Conservation (phyloP, 768 basidiomycete species). For the Leccinum boreale region DNA sequence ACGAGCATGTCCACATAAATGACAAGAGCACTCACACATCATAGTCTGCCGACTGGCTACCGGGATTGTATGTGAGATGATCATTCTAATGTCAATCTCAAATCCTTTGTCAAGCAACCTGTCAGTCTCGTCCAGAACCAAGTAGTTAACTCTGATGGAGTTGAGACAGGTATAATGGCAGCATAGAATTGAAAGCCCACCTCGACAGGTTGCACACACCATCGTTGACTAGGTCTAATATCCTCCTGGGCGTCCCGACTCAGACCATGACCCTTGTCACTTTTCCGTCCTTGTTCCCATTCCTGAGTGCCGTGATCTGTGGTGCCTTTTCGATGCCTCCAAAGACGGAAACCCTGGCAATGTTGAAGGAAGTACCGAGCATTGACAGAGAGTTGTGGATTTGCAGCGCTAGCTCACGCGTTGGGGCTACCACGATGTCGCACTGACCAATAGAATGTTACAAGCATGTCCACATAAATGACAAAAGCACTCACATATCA, state of each 20-base stretch:
- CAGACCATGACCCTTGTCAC: conserved; percentile 77
- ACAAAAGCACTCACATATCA: too few species aligned
- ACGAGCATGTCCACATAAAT: background rate
- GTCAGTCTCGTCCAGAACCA: conserved; percentile 97
- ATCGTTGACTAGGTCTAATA: conserved; percentile 86
- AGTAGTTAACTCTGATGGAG: conserved; percentile 68
- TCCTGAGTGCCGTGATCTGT: conserved; percentile 69
- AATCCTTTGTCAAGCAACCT: conserved; percentile 98
- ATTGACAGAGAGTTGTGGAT: conserved; percentile 80
- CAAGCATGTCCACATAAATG: background rate
- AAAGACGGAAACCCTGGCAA: conserved; percentile 84
- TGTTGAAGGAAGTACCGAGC: conserved; percentile 70
- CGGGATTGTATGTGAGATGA: conserved; percentile 44
- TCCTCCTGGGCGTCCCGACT: conserved; percentile 94
- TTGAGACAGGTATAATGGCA: background rate
- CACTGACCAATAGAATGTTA: conserved; percentile 65
- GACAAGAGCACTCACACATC: conserved; percentile 70
- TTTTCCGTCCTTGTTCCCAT: conserved; percentile 46
- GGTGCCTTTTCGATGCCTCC: conserved; percentile 92
- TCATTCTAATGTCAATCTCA: conserved; percentile 93
- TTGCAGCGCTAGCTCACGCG: conserved; percentile 94
- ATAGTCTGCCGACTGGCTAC: conserved; percentile 72
- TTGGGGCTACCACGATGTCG: conserved; percentile 93
- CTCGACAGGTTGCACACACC: conserved; percentile 78
- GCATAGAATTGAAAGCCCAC: conserved; percentile 38